A percentile compares a stretch with the other conserved stretches of the same genome.
These are phyloP conservation scores for Plasmodium vinckei DNA, from an alignment of 169 alveolate genomes.

Conservation along the genomic window DNA sequence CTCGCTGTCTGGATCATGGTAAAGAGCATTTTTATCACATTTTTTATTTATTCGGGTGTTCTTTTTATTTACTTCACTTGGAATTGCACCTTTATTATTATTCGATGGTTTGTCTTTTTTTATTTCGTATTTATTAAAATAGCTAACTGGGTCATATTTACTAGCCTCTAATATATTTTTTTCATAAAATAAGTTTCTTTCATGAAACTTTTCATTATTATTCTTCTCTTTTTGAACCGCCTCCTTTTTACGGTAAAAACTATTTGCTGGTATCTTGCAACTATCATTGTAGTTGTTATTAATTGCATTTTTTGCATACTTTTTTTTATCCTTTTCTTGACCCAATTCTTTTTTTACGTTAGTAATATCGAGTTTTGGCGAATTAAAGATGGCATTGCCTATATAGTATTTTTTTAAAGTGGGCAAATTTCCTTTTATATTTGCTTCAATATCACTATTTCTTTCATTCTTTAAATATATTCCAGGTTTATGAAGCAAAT, in stretches of 20 bases:
- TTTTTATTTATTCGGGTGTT: background rate
- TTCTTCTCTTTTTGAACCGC: background rate
- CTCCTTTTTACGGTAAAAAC: background rate
- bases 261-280: background rate
- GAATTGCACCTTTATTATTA: background rate
- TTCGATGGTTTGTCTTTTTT: background rate
- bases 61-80: background rate
- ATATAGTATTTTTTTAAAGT: constrained; percentile 13
- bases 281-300: constrained; percentile 8
- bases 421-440: constrained; percentile 3
- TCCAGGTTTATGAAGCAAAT: background rate
- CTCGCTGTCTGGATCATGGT: constrained; percentile 1
- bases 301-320: constrained; percentile 1
- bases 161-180: background rate
- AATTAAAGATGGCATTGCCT: constrained; percentile 19
- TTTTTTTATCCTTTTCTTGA: constrained; percentile 5
- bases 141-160: background rate
- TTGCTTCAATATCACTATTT: background rate
- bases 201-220: background rate
- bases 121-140: background rate
- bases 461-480: constrained; percentile 4
- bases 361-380: constrained; percentile 10
- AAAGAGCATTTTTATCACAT: too few species aligned
- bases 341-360: constrained; percentile 8
- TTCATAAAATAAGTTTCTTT: background rate